Evolutionary conservation across 2,329 filamentous ascomycete genomes (phyloP).

Genomic region (Thielaviopsis ethacetica): DNA sequence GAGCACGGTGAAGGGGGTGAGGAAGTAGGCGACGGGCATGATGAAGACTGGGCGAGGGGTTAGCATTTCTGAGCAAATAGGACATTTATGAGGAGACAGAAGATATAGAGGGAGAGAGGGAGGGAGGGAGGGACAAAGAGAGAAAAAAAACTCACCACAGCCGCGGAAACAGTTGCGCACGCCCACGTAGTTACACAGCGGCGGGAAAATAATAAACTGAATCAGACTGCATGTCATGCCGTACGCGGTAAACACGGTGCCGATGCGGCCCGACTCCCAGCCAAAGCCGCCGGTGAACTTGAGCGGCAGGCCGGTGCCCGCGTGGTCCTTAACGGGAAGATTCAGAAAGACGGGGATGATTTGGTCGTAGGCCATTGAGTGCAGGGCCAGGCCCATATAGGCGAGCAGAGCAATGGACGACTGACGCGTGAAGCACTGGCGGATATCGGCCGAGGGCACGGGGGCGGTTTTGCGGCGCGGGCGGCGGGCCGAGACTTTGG

Average conservation of each 20-base stretch:
- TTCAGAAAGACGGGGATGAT: conserved; percentile 79
- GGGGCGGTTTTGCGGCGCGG: conserved; percentile 12
- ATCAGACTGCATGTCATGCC: conserved; percentile 63
- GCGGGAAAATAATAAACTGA: conserved; percentile 76
- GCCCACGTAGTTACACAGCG: conserved; percentile 55
- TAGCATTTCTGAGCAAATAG: too few species aligned
- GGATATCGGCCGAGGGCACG: conserved; percentile 24
- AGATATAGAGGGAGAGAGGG: not conserved
- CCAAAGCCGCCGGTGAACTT: conserved; percentile 76
- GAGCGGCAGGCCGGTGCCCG: conserved; percentile 51
- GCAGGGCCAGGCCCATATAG: conserved; percentile 69
- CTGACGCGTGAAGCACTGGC: conserved; percentile 57
- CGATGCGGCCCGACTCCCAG: conserved; percentile 55
- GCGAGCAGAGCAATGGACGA: conserved; percentile 57
- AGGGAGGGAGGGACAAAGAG: not conserved
- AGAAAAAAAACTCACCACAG: conserved; percentile 28
- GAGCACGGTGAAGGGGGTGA: conserved; percentile 69
- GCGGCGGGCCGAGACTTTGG: conserved; percentile 17
- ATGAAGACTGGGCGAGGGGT: conserved; percentile 30
- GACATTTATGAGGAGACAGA: not conserved
- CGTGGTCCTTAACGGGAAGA: conserved; percentile 39
- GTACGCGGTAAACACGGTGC: conserved; percentile 70
- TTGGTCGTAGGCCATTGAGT: conserved; percentile 75
- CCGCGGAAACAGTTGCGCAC: conserved; percentile 56
- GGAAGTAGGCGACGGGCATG: conserved; percentile 60